phyloP scores from a whole-genome alignment of 257 asterid genomes.

The Ligustrum vulgare region DNA sequence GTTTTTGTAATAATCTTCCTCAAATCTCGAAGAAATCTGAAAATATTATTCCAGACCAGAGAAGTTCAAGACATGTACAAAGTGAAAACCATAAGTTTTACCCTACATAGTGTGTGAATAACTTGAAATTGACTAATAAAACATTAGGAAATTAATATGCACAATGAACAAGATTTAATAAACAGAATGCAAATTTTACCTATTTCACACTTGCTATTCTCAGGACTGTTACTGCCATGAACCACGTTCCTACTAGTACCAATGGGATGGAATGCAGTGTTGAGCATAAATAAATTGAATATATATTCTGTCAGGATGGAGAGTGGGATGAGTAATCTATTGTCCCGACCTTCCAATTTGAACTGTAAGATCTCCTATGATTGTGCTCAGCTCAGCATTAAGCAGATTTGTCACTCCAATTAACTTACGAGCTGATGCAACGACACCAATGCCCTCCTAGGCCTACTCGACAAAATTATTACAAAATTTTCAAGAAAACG shows the following conservation, averaged over 20 bases:
- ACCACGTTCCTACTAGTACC: no score
- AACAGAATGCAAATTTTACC: no score
- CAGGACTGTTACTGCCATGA: constrained; percentile 97
- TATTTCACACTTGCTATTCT: constrained; percentile 80
- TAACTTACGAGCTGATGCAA: constrained; percentile 97
- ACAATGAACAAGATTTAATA: no score
- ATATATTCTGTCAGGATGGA: background rate
- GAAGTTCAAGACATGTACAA: no score
- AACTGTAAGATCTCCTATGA: constrained; percentile 93
- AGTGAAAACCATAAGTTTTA: no score
- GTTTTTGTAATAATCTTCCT: no score
- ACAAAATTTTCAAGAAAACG: constrained; percentile 15
- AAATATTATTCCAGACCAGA: no score
- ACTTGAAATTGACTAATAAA: no score
- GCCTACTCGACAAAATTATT: constrained; percentile 43
- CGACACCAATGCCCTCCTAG: constrained; percentile 94
- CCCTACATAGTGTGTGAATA: no score
- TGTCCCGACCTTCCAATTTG: constrained; percentile 82
- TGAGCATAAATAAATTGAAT: constrained; percentile 5
- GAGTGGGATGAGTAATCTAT: constrained; percentile 1
- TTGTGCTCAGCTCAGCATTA: constrained; percentile 92
- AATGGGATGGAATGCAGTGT: background rate
- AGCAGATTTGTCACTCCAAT: constrained; percentile 93
- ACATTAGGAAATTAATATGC: no score
- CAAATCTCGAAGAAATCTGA: no score